Evolutionary conservation across 83 land plant genomes (phyloP), one percentile per base, ranked within the genome.

Genomic region (Thuja plicata): DNA sequence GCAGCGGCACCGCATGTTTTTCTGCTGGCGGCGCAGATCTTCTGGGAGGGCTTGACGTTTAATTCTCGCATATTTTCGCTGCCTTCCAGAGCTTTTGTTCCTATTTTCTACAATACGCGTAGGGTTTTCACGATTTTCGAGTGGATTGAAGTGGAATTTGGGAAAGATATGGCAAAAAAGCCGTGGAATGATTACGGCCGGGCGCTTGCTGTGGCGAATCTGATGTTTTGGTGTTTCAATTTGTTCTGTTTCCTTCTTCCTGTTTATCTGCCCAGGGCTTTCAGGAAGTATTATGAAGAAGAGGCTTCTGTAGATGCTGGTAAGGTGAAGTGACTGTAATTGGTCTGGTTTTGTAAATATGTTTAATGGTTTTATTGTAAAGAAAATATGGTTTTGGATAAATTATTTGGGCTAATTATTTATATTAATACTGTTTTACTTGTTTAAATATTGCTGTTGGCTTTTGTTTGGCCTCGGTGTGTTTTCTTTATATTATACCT

Each of bases 1-100:
- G 93, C 97, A 0, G 98, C 97, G 1, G 90, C 93, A 19, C 98
- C 99, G 11, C 98, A 96, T 84, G 89, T 96, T 38, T 94, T 95
- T 83, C 92, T 97, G 6, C 94, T 96, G 8, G 85, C 94, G 0
- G 86, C 89, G 32, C 98, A 97, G 91, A 91, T 96, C 32, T 89
- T 95, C 90, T 88, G 91, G 84, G 99, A 97, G 88, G 93, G 95
- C 2, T 50, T 94, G n/a, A 85, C 93, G 27, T 91, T 82, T 83
- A 70, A 70, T 70, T 89, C 94, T 19, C 38, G 71, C 13, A 35
- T 88, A 3, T 90, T 96, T 83, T 91, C 98, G 48, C 88, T 92
- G 5, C 98, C 98, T 0, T 41, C 91, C 50, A 90, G 95, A 8
- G 98, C 92, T 10, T 92, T 95, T 66, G 95, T 97, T 88, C 96